Base-by-base conservation (phyloP, 2,329 filamentous ascomycete species). In the Aspergillus pseudoglaucus region DNA sequence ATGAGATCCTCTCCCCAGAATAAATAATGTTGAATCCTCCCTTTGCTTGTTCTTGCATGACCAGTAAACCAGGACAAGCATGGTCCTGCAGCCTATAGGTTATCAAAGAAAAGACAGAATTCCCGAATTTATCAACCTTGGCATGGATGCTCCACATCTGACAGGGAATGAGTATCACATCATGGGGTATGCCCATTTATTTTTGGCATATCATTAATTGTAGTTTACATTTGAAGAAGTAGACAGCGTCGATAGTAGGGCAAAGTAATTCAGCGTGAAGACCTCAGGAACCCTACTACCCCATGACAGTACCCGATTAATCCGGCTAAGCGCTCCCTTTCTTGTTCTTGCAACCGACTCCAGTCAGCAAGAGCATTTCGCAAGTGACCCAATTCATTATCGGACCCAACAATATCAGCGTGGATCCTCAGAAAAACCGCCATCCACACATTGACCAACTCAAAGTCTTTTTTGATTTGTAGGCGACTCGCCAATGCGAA, bases 381-480 rank as follows among this genome's bases (percentile, higher is more conserved):
- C 12, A 91, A 66, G 25, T 60, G 59, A 39, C 70, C 65, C 61
- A 79, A 62, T 71, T 75, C 70, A 73, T 73, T 62, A 33, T 70
- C 69, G 30, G 71, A 65, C 6, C 71, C 65, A 12, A 87, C 71
- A 14, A 77, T 70, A 51, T 85, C 83, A 6, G 77, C 78, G 67
- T 97, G 91, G 37, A 95, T 73, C 42, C 84, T 81, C 50, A 98
- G 66, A 61, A 97, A 95, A 1, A 97, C 91, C 2, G 86, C 84
- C 90, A 98, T 97, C 91, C 93, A 98, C 0, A 90, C 89, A 68
- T 97, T 90, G 14, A 89, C 87, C 35, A 98, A 77, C 70, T 98
- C 93, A 67, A 95, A 98, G 67, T 97, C 93, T 42, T 80, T 81
- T 54, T 84, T 82, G 44, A 81, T 75, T 39, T 74, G 70, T 45